Evolutionary conservation across 768 basidiomycete genomes (phyloP), one percentile per base, ranked within the genome.

Genomic region (Omphalotus guepiniiformis): DNA sequence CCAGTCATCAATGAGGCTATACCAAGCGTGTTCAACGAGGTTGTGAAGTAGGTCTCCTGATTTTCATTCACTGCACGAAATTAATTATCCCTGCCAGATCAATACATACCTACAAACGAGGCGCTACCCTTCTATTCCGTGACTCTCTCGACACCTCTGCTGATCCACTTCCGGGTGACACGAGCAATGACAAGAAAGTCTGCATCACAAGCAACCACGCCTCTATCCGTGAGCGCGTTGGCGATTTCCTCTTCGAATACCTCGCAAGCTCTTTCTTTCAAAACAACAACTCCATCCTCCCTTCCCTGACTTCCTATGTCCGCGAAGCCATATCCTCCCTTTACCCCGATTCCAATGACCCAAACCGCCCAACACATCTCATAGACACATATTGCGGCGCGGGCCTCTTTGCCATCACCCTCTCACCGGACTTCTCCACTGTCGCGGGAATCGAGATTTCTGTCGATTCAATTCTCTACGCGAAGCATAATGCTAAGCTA

Each of bases 331-430:
- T 93, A 57, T 81, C 83, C 57, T 67, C 66, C 16, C 47, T 59
- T 1, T 34, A 59, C 15, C 43, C 58, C 48, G 52, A 51, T 43
- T 36, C 42, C 55, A 49, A 36, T 58, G 28, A 42, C 40, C 32
- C 43, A 49, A 43, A 42, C 43, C 52, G 46, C 6, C 82, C 81
- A 1, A 93, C 88, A 0, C 93, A 95, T 65, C 84, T 98, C 37
- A 91, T 99, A 25, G 95, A 99, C 61, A 83, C 94, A 2, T 95
- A 95, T 66, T 97, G 93, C 62, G 93, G 93, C 35, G 80, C 83
- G 12, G 93, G 93, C 3, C 77, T 94, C 44, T 94, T 95, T 64
- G 82, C 88, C 2, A 83, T 95, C 71, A 78, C 81, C 11, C 83
- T 98, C 40, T 85, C 87, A 3, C 76, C 80, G 0, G 66, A 78